phyloP scores from a whole-genome alignment of 1,139 yeast species.

The Geotrichum europaeum region DNA sequence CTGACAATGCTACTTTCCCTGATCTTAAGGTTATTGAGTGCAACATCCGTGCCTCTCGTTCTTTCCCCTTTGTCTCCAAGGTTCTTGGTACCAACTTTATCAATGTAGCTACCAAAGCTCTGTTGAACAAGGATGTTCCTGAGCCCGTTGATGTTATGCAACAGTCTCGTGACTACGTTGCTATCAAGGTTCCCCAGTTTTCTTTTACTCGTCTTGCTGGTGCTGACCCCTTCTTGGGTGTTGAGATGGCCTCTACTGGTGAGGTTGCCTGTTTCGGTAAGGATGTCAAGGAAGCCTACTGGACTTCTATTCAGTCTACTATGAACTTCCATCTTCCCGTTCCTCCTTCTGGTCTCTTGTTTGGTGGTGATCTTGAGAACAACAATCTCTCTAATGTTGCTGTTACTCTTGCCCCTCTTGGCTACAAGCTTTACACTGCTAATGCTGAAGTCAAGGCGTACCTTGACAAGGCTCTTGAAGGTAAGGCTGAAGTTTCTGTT shows the following conservation, averaged over 20 bases:
- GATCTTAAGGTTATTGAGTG: slow-evolving; percentile 97
- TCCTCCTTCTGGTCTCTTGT: slow-evolving; percentile 82
- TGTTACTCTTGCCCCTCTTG: slow-evolving; percentile 58
- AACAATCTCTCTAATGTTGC: slow-evolving; percentile 73
- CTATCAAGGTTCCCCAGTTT: slow-evolving; percentile 96
- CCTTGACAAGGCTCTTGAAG: slow-evolving; percentile 43
- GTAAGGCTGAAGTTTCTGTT: slow-evolving; percentile 41
- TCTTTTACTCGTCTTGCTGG: slow-evolving; percentile 97
- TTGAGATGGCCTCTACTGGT: slow-evolving; percentile 98
- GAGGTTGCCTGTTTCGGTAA: slow-evolving; percentile 95
- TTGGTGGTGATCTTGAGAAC: slow-evolving; percentile 85
- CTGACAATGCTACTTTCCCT: slow-evolving; percentile 61
- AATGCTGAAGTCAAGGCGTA: slow-evolving; percentile 65
- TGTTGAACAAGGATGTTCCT: slow-evolving; percentile 67
- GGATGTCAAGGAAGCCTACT: slow-evolving; percentile 82
- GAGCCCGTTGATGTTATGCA: slow-evolving; percentile 84
- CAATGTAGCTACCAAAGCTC: slow-evolving; percentile 86
- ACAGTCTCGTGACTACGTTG: slow-evolving; percentile 81
- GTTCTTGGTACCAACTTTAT: slow-evolving; percentile 91
- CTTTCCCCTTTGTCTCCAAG: slow-evolving; percentile 97
- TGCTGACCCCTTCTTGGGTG: slow-evolving; percentile 97
- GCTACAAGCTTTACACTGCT: slow-evolving; percentile 78
- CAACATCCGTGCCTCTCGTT: slow-evolving; percentile 96
- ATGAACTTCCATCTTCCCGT: slow-evolving; percentile 93
- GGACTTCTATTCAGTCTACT: slow-evolving; percentile 95